Percentiles rank a stretch among this genome's conserved stretches.
These are phyloP conservation scores for Cichorium intybus DNA, from an alignment of 140 eudicot genomes.

Conservation along the genomic window DNA sequence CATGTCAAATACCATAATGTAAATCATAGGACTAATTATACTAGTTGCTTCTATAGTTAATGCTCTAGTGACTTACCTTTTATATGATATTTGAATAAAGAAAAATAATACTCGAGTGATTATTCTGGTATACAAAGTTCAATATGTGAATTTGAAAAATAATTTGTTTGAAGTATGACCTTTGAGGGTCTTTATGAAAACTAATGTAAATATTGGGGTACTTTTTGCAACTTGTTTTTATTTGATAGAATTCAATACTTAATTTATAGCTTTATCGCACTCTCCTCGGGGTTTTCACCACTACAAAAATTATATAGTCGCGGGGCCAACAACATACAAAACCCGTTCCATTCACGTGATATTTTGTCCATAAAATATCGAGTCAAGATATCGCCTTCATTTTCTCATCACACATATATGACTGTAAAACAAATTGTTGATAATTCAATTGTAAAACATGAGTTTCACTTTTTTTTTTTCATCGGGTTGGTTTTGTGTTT, in stretches of 20 bases:
- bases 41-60: neutral
- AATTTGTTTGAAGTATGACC: neutral
- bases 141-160: neutral
- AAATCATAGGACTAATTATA: too few relatives aligned
- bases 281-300: slow-evolving; percentile 31
- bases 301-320: slow-evolving; percentile 6
- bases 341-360: neutral
- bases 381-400: neutral
- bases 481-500: too few relatives aligned
- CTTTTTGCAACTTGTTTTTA: slow-evolving; percentile 5
- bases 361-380: slow-evolving; percentile 8
- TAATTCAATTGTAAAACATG: too few relatives aligned
- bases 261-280: slow-evolving; percentile 16
- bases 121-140: neutral
- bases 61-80: neutral
- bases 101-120: neutral
- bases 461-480: too few relatives aligned
- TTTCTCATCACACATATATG: neutral
- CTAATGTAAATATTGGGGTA: neutral
- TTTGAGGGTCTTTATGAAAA: neutral
- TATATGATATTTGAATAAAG: neutral
- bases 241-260: neutral
- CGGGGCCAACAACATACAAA: slow-evolving; percentile 17
- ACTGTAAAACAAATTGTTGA: too few relatives aligned
- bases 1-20: too few relatives aligned